phyloP scores from a whole-genome alignment of 257 asterid species.

The Scutellaria barbata region DNA sequence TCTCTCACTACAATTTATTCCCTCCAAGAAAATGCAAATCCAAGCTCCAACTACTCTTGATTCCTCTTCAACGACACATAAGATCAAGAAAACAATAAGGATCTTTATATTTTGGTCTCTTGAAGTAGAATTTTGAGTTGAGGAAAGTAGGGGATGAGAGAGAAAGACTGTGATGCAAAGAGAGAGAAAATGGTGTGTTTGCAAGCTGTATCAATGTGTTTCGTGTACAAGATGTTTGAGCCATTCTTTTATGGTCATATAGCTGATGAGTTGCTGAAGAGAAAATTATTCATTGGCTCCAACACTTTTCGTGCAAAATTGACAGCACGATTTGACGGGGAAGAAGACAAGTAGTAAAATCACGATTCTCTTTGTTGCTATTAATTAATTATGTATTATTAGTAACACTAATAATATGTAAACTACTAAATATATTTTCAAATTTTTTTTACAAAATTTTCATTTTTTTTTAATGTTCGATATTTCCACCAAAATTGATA shows the following conservation, averaged over 20 bases:
- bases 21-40: slow-evolving; percentile 23
- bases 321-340: slow-evolving; percentile 31
- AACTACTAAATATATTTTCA: too few species aligned
- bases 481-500: too few species aligned
- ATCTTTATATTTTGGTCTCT: too few species aligned
- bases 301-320: slow-evolving; percentile 9
- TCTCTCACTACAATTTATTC: slow-evolving; percentile 14
- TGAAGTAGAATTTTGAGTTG: slow-evolving; percentile 9
- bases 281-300: slow-evolving; percentile 29
- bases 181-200: slow-evolving; percentile 7
- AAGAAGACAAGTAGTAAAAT: slow-evolving; percentile 20
- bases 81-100: neutral
- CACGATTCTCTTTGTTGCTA: slow-evolving; percentile 10
- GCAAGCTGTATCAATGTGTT: slow-evolving; percentile 27
- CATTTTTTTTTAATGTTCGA: too few species aligned
- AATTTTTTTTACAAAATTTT: too few species aligned
- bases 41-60: slow-evolving; percentile 45
- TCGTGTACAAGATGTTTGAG: slow-evolving; percentile 25
- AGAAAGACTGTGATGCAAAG: neutral
- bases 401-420: too few species aligned
- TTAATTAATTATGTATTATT: too few species aligned
- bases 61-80: neutral
- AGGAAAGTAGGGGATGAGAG: neutral
- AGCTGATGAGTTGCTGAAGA: neutral
- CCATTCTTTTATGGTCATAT: neutral